phyloP scores from a whole-genome alignment of 2,329 filamentous ascomycete genomes.

The Alternaria infectoria region DNA sequence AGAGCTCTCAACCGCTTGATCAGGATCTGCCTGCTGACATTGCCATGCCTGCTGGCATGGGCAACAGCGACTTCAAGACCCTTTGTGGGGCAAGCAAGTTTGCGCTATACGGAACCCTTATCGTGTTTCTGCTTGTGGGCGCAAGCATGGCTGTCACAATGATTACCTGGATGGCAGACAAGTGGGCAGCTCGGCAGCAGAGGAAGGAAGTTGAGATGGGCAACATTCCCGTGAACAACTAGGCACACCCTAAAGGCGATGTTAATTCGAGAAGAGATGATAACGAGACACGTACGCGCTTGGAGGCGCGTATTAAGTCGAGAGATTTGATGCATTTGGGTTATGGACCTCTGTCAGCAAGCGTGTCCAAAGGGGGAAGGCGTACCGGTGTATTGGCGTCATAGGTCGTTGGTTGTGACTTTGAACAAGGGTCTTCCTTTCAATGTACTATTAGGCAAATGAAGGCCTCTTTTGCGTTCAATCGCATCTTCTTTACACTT shows the following conservation, averaged over 20 bases:
- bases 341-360: not conserved
- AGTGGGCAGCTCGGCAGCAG: slow-evolving; percentile 41
- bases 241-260: not conserved
- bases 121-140: slow-evolving; percentile 49
- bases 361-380: slow-evolving; percentile 1
- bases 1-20: slow-evolving; percentile 27
- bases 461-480: not conserved
- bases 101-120: slow-evolving; percentile 53
- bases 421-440: slow-evolving; percentile 5
- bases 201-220: slow-evolving; percentile 43
- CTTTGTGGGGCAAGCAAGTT: slow-evolving; percentile 54
- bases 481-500: not conserved
- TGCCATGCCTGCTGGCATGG: slow-evolving; percentile 34
- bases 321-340: not conserved
- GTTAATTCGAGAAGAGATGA: not conserved
- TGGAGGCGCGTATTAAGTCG: not conserved
- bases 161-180: slow-evolving; percentile 47
- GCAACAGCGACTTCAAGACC: slow-evolving; percentile 45
- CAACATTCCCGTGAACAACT: slow-evolving; percentile 11
- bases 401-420: not conserved
- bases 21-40: slow-evolving; percentile 27
- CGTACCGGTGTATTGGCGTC: slow-evolving; percentile 14
- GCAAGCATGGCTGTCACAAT: slow-evolving; percentile 40
- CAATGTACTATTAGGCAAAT: slow-evolving; percentile 1
- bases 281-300: not conserved